These are phyloP conservation scores for Torulaspora pretoriensis DNA, from an alignment of 1,139 yeast species.

Conservation along the genomic window DNA sequence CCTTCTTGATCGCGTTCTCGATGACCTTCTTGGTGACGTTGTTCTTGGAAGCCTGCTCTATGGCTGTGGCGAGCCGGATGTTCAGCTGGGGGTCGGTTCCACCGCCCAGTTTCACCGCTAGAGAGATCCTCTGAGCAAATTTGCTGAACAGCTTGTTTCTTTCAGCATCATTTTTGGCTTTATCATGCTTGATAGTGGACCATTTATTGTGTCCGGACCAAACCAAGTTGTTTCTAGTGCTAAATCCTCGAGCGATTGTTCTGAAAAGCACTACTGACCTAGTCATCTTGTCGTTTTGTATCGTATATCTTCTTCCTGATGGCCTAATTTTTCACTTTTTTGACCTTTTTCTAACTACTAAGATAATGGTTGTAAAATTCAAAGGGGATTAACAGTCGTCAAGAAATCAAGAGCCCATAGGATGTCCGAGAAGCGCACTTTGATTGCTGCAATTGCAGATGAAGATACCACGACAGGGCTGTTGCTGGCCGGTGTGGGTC, in stretches of 20 bases:
- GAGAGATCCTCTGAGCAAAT: conserved; percentile 66
- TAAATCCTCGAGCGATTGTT: conserved; percentile 3
- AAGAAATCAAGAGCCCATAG: conserved; percentile 1
- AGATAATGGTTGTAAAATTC: conserved; percentile 11
- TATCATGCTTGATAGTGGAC: conserved; percentile 92
- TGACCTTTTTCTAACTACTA: background rate
- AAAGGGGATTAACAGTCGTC: conserved; percentile 7
- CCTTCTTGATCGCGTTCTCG: conserved; percentile 82
- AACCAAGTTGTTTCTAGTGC: background rate
- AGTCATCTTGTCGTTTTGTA: conserved; percentile 2
- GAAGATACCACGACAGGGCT: conserved; percentile 97
- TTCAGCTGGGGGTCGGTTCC: conserved; percentile 60
- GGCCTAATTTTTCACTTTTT: background rate
- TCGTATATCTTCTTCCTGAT: background rate
- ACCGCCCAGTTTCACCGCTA: conserved; percentile 61
- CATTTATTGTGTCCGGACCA: conserved; percentile 78
- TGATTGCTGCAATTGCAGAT: conserved; percentile 91
- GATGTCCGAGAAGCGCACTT: conserved; percentile 56
- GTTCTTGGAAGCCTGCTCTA: conserved; percentile 73
- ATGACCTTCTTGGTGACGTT: conserved; percentile 82
- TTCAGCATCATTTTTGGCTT: conserved; percentile 85
- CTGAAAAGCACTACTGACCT: background rate
- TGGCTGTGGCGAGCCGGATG: conserved; percentile 64
- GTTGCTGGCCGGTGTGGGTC: conserved; percentile 93
- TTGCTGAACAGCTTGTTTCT: conserved; percentile 67